These are phyloP conservation scores for Bryum argenteum DNA, from an alignment of 225 moss, liverwort and hornwort genomes.

Conservation along the genomic window DNA sequence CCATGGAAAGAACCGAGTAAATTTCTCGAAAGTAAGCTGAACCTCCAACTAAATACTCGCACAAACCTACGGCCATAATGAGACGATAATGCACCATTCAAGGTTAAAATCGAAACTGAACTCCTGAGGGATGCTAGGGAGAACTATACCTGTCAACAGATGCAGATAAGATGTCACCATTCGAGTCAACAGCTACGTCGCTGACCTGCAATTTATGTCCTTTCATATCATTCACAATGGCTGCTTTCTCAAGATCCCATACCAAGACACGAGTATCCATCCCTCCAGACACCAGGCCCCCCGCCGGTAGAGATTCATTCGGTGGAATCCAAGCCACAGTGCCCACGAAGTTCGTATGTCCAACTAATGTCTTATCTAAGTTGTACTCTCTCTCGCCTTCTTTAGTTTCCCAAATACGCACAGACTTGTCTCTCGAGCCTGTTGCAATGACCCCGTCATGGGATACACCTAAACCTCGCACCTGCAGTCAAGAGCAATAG, in stretches of 20 bases:
- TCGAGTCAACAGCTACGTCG: conserved; percentile 72
- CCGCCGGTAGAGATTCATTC: conserved; percentile 67
- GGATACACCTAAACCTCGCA: conserved; percentile 79
- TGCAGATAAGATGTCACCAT: conserved; percentile 88
- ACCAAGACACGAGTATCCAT: conserved; percentile 95
- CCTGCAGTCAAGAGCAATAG: conserved; percentile 50
- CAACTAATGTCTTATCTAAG: conserved; percentile 73
- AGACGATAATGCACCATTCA: not conserved
- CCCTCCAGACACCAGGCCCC: conserved; percentile 91
- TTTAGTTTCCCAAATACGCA: conserved; percentile 73
- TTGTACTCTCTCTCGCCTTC: conserved; percentile 61
- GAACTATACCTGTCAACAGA: conserved; percentile 84
- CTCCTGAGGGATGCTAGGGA: conserved; percentile 6
- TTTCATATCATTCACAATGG: conserved; percentile 66
- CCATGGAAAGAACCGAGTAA: conserved; percentile 27
- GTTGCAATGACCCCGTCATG: conserved; percentile 80
- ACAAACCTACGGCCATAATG: not conserved
- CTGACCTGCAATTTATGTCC: conserved; percentile 93
- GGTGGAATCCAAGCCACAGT: conserved; percentile 89
- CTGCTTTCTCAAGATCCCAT: conserved; percentile 80
- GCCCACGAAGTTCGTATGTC: conserved; percentile 95
- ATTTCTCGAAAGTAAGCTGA: conserved; percentile 17
- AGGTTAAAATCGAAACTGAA: conserved; percentile 4
- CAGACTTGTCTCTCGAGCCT: conserved; percentile 91
- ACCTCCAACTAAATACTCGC: conserved; percentile 1